Conservation (phyloP, 2,329 filamentous ascomycete genomes). For the Fusarium veterinarium region DNA sequence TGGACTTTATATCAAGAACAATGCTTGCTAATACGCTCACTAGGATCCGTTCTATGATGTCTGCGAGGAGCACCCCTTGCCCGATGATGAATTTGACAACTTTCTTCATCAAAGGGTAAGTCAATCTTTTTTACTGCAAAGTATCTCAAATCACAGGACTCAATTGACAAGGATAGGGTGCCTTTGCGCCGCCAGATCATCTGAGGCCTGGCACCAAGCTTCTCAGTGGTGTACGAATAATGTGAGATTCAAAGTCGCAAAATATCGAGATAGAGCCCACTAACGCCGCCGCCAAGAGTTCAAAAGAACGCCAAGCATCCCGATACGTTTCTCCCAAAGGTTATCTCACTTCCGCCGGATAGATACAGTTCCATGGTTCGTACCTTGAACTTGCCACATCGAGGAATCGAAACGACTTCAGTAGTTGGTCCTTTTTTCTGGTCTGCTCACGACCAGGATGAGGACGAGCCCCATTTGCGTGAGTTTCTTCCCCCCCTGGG, state of each 20-base stretch:
- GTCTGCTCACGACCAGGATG: slow-evolving; percentile 67
- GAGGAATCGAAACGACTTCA: slow-evolving; percentile 68
- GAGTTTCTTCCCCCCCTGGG: slow-evolving; percentile 41
- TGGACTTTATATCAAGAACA: not conserved
- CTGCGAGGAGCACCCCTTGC: slow-evolving; percentile 63
- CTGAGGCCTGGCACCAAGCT: slow-evolving; percentile 57
- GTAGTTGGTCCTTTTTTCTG: slow-evolving; percentile 74
- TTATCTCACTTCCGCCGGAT: slow-evolving; percentile 63
- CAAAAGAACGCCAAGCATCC: slow-evolving; percentile 66
- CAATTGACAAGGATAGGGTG: slow-evolving; percentile 56
- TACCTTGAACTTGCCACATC: slow-evolving; percentile 63
- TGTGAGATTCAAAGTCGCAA: slow-evolving; percentile 56
- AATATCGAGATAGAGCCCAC: not conserved
- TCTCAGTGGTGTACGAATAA: slow-evolving; percentile 63
- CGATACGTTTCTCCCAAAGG: slow-evolving; percentile 67
- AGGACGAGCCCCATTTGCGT: slow-evolving; percentile 68
- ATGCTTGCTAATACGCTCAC: slow-evolving; percentile 6
- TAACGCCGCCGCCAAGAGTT: slow-evolving; percentile 53
- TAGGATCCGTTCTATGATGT: slow-evolving; percentile 64
- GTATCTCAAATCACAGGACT: not conserved
- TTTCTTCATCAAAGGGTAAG: slow-evolving; percentile 64
- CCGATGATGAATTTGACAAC: slow-evolving; percentile 67
- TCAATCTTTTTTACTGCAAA: slow-evolving; percentile 3
- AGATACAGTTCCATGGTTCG: slow-evolving; percentile 68
- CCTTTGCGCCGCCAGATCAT: slow-evolving; percentile 60